Base-by-base conservation (phyloP, 2,329 filamentous ascomycete species). In the Phialophora verrucosa region DNA sequence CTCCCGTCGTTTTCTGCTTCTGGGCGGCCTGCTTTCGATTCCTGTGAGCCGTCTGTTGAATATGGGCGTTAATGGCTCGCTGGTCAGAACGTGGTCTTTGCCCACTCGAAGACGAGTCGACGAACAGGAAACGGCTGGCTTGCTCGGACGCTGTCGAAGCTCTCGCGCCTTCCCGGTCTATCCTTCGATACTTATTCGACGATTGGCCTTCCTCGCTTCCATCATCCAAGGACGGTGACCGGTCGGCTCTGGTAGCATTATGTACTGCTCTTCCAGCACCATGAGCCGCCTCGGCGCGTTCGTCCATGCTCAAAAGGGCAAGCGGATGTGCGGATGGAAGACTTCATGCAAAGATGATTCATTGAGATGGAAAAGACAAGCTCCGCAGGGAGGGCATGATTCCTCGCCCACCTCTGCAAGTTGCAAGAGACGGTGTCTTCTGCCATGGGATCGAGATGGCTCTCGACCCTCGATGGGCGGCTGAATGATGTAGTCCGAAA, bases 231-330 rank as follows among this genome's bases (percentile, higher is more conserved):
- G 55, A 59, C 11, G 59, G 20, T 20, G 64, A 62, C 35, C 27
- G 51, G 42, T n/a, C 47, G 5, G 51, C 53, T 55, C 47, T 62
- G 53, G 29, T 14, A 38, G 25, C 53, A 44, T 66, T 50, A 42
- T 57, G 55, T 38, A 35, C 42, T 14, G 29, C 25, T 32, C 55
- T 25, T 14, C 20, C 53, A 58, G 42, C 23, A 59, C 11, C 59
- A n/a, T 62, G 53, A 17, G 25, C 51, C 27, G 64, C 27, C 38
- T 49, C 44, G 29, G 42, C 29, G 25, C 59, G 38, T 55, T 66
- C 57, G 62, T 62, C 64, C 64, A 66, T 66, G 42, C 64, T 66
- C 51, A 54, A 66, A 62, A n/a, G 53, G 64, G 64, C 54, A 62
- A 66, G 38, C 50, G 35, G 51, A 50, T 25, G 55, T 27, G 44